Base-by-base conservation (phyloP, 164 flowering plant genomes). In the Vitis rotundifolia region DNA sequence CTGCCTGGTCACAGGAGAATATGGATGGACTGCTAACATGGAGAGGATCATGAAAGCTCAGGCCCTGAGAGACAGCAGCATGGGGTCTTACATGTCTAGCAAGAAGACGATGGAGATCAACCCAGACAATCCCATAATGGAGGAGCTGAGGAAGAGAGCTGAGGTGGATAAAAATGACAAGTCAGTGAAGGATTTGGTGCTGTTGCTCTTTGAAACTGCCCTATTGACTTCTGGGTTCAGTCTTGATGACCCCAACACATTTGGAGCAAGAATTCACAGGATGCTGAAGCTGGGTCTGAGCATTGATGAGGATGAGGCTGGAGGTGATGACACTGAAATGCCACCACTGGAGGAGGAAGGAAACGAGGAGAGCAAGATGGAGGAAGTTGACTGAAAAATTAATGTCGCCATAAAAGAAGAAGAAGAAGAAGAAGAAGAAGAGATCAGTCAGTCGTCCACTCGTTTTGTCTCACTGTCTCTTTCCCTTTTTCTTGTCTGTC, bases 11-110 rank as follows among this genome's bases (percentile, higher is more conserved):
- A 87, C 90, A 5, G 90, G 90, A 5, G 90, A 87, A 74, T 87
- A 86, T 67, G 90, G 90, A 0, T 86, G 90, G 90, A 81, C 87
- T 1, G 88, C 90, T 15, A 86, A 86, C 85, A 86, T 84, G 87
- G 87, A 83, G 69, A 80, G 84, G 50, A 81, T 84, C 75, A 84
- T 81, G 84, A 82, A 82, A 68, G 85, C 85, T 1, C 83, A 80
- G 73, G 86, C 86, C 5, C 16, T 80, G 73, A 77, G 83, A 66
- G 83, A 80, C 63, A 78, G 60, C 67, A 80, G 79, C 75, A 80
- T 80, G 83, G 79, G 80, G 22, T 82, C 80, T 0, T 81, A 78
- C 78, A 81, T 81, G 84, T 76, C 82, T 1, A 76, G 80, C 78
- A 81, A 81, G 84, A 81, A 81, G 80, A 81, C 84, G 0, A 81